phyloP scores from a whole-genome alignment of 106 monocot genomes.

The Alisma plantagoaquatica region DNA sequence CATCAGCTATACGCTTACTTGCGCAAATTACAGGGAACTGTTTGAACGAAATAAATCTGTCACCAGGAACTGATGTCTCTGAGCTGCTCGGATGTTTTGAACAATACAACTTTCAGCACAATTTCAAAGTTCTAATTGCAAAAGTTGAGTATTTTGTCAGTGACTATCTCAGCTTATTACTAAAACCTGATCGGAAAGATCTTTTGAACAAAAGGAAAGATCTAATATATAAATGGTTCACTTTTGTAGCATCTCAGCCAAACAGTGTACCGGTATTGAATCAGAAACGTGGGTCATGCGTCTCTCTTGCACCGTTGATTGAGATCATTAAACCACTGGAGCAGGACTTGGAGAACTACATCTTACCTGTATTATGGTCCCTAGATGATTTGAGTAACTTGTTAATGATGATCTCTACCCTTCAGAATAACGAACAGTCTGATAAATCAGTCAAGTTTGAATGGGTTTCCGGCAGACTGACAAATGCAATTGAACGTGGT shows the following conservation, averaged over 20 bases:
- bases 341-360: slow-evolving; percentile 38
- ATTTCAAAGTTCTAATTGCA: slow-evolving; percentile 28
- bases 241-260: slow-evolving; percentile 20
- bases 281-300: neutral
- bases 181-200: slow-evolving; percentile 32
- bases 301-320: slow-evolving; percentile 31
- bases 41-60: slow-evolving; percentile 79
- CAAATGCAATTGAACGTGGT: slow-evolving; percentile 81
- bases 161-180: slow-evolving; percentile 58
- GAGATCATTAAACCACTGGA: slow-evolving; percentile 67
- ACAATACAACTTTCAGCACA: slow-evolving; percentile 62
- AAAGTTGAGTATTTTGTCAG: slow-evolving; percentile 61
- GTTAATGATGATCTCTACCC: slow-evolving; percentile 26
- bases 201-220: slow-evolving; percentile 41
- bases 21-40: slow-evolving; percentile 80
- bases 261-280: slow-evolving; percentile 8
- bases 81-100: slow-evolving; percentile 97
- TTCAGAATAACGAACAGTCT: slow-evolving; percentile 28
- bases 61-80: slow-evolving; percentile 88
- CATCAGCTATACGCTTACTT: slow-evolving; percentile 63
- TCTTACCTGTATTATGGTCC: slow-evolving; percentile 57
- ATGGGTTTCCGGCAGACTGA: slow-evolving; percentile 74
- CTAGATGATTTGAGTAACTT: slow-evolving; percentile 33
- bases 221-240: slow-evolving; percentile 59
- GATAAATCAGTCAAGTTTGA: slow-evolving; percentile 59